Conservation (phyloP, 306 rosid species). For the Parietaria judaica region DNA sequence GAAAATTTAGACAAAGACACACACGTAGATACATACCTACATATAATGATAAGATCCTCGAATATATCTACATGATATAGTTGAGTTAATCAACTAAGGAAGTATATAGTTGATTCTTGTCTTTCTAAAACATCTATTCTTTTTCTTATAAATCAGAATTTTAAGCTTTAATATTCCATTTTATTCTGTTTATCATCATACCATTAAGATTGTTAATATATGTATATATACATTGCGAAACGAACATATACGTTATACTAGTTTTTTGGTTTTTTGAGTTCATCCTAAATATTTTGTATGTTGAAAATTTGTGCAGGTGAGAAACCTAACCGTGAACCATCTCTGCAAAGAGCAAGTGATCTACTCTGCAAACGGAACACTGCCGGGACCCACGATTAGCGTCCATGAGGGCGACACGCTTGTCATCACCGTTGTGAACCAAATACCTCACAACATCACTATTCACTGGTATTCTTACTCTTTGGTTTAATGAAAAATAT, state of each 20-base stretch:
- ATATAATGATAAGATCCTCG: too few relatives aligned
- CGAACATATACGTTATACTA: not conserved
- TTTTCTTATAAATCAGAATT: too few relatives aligned
- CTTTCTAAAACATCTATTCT: too few relatives aligned
- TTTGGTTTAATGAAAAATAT: too few relatives aligned
- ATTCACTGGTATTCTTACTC: slow-evolving; percentile 42
- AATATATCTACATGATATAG: too few relatives aligned
- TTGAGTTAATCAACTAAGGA: too few relatives aligned
- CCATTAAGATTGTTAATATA: not conserved
- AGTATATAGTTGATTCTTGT: too few relatives aligned
- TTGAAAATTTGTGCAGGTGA: slow-evolving; percentile 23
- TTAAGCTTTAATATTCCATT: not conserved
- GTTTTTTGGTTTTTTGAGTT: not conserved
- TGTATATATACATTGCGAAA: not conserved
- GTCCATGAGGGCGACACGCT: slow-evolving; percentile 42
- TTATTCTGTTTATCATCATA: not conserved
- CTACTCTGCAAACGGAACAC: slow-evolving; percentile 34
- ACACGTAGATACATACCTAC: too few relatives aligned
- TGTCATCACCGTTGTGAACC: slow-evolving; percentile 33
- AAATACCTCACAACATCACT: slow-evolving; percentile 40
- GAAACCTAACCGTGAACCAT: slow-evolving; percentile 24
- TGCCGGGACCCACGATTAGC: slow-evolving; percentile 39
- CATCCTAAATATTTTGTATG: too few relatives aligned
- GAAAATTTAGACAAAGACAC: too few relatives aligned
- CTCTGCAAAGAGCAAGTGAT: slow-evolving; percentile 34